Base-by-base conservation (phyloP, 305 asterid species). In the Euphrasia arctica region DNA sequence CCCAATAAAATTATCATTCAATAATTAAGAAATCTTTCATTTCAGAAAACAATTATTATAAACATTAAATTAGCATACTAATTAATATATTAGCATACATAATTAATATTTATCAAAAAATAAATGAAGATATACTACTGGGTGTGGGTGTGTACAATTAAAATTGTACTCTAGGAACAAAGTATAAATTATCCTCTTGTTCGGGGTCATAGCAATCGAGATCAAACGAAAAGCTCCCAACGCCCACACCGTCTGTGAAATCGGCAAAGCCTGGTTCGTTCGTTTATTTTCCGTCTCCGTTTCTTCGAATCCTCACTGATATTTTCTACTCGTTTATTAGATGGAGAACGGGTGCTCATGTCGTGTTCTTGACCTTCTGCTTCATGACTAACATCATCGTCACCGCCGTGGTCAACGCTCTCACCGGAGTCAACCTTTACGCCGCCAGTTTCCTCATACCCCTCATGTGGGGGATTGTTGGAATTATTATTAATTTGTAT, bases 371-470 rank as follows among this genome's bases (percentile, higher is more conserved):
- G 34, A 77, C 78, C 2, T 88, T 91, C 81, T 91, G 98, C 82
- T 86, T 91, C 82, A 58, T 85, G 87, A 91, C 96, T 5, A 88
- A 91, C 72, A 84, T 86, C 27, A 91, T 84, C 11, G 98, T 91
- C 5, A 91, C 96, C 3, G 98, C 96, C 60, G 95, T 91, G 0
- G 96, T 88, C 69, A 91, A 76, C 73, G 98, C 96, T 27, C 91
- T 91, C 39, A 88, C 98, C 0, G 91, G 91, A 11, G 96, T 91
- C 28, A 85, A 91, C 65, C 83, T 91, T 43, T 91, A 91, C 15
- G 96, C 95, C 27, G 98, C 98, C 3, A 91, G 98, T 70, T 91
- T 91, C 29, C 90, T 91, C 59, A 91, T 88, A 29, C 96, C 98
- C 32, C 88, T 91, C 0, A n/a, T n/a, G n/a, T n/a, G n/a, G n/a